Evolutionary conservation across 1,139 yeast genomes (phyloP), one percentile per base, ranked within the genome.

Genomic region (Debaryomyces fabryi): DNA sequence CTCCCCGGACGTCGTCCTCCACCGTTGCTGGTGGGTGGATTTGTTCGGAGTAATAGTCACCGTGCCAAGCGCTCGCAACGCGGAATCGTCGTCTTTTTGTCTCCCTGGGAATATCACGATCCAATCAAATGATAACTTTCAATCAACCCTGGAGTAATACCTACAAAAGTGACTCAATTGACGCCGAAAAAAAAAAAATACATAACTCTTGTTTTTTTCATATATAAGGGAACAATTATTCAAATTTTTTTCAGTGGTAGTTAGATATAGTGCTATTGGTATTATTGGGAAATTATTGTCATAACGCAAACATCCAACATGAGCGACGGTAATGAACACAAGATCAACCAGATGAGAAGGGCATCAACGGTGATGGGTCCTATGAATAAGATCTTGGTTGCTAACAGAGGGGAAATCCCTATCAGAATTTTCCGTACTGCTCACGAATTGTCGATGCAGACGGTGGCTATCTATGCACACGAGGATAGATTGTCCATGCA

Each of bases 401-500:
- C 98, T 58, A 92, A 92, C 76, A 83, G 99, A 73, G 97, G 98
- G 60, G 99, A 92, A 71, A 88, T 88, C 61, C 95, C 93, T 43
- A 85, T 87, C 63, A 75, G 95, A 72, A 86, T 93, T 67, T 95
- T 93, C 73, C 83, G 99, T 74, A 87, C 98, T 32, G 99, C 99
- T 52, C 99, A 95, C 73, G 99, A 95, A 70, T 79, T 93, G 64
- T 88, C 96, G 38, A 90, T 95, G 97, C 92, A 88, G 64, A 93
- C 99, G 0, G 98, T 93, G 47, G 99, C 99, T 44, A 86, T 95
- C 63, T 95, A 91, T 68, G 92, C 98, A 41, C 96, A 92, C 68
- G 98, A 93, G 71, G 99, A 93, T 69, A 78, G 97, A 57, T 77
- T 95, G 62, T 88, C 96, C 23, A 90, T 91, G 92, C 99, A 93